Evolutionary conservation across 2,329 filamentous ascomycete genomes (phyloP).

Genomic region (Aspergillus sp.): DNA sequence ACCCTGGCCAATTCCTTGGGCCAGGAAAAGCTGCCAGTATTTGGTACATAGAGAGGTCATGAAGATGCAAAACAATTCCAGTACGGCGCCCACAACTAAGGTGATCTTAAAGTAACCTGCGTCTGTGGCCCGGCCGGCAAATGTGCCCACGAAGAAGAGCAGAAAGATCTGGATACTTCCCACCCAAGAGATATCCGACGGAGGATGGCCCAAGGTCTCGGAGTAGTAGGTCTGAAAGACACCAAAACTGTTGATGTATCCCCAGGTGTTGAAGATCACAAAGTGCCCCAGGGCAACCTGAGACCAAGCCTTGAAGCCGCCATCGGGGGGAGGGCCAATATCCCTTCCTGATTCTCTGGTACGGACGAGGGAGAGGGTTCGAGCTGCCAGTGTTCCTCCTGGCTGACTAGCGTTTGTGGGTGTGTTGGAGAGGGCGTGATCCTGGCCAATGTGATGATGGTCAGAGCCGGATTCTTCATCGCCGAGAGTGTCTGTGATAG

Average conservation of each 20-base stretch:
- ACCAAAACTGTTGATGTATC: constrained; percentile 52
- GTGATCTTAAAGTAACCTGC: constrained; percentile 47
- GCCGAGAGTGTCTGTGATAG: constrained; percentile 2
- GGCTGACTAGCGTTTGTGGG: constrained; percentile 21
- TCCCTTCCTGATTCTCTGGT: constrained; percentile 33
- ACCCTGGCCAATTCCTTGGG: constrained; percentile 55
- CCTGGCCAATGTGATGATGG: constrained; percentile 4
- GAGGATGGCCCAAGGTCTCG: constrained; percentile 33
- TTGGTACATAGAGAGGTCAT: constrained; percentile 45
- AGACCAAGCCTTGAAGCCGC: constrained; percentile 52
- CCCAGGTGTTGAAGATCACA: constrained; percentile 56
- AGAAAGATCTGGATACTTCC: constrained; percentile 49
- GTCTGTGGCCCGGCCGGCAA: constrained; percentile 49
- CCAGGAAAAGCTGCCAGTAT: constrained; percentile 47
- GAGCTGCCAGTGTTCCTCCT: constrained; percentile 13
- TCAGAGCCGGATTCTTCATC: constrained; percentile 17
- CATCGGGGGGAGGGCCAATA: constrained; percentile 42
- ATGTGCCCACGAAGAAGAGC: constrained; percentile 48
- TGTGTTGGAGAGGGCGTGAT: constrained; percentile 11
- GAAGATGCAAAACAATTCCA: constrained; percentile 47
- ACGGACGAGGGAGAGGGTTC: constrained; percentile 32
- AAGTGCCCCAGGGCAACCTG: constrained; percentile 51
- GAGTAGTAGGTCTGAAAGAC: constrained; percentile 53
- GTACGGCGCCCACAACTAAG: constrained; percentile 37
- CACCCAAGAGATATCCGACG: constrained; percentile 50